Base-by-base conservation (phyloP, 495 filamentous ascomycete species). In the Penicillium ochrochloron region DNA sequence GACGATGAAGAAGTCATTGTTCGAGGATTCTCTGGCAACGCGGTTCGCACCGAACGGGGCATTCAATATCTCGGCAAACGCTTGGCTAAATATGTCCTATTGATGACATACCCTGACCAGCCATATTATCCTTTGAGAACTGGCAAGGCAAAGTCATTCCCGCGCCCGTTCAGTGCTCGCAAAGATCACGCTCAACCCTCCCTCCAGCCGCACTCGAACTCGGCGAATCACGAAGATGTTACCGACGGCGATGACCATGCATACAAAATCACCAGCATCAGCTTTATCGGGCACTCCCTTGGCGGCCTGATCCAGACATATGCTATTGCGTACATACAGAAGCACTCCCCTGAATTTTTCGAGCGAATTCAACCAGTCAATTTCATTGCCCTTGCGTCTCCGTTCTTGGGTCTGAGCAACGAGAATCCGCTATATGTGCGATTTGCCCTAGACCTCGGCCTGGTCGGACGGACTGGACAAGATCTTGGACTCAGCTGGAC, bases 341-440 rank as follows among this genome's bases (percentile, higher is more conserved):
- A 98, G 70, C 92, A 99, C 70, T 94, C 91, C 1, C 96, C 95
- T 0, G 79, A 87, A 25, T 98, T 99, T 73, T 99, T 98, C 68
- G 86, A 93, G 31, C 79, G 86, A 2, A 96, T 97, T 65, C 86
- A 86, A 66, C 95, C 96, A 0, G 83, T 97, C 73, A 98, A 97
- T 70, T 99, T 99, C 69, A 90, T 99, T 61, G 82, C 91, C n/a
- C 77, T 99, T 57, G 94, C 95, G 29, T 88, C 92, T 7, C 95
- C 95, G 0, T 92, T 97, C 64, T 78, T 99, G 5, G 95, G 95
- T 0, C 84, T 99, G 52, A 97, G 94, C 76, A 96, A 99, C 72
- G 95, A 99, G 70, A 99, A 99, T 62, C 95, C 95, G 0, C 78
- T 98, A 54, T 98, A 99, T 76, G 92, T 99, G 69, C 96, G 93